Evolutionary conservation across 2,329 filamentous ascomycete species (phyloP), one percentile per base, ranked within the genome.

Genomic region (Phyllosticta citriasiana): DNA sequence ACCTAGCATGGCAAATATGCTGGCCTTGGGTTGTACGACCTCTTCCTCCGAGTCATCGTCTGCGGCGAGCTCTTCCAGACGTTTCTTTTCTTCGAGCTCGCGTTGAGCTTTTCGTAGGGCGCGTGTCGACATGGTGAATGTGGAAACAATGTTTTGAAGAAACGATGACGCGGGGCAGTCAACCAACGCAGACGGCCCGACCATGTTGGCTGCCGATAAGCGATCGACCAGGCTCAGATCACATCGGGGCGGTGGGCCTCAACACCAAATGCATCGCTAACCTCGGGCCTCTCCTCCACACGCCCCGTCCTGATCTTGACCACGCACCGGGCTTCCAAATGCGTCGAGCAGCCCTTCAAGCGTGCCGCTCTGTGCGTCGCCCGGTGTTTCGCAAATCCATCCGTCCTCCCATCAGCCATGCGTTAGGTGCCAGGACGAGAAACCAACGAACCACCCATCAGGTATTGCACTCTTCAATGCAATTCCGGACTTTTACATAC

Each of bases 271-370:
- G 60, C 35, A 7, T 24, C 53, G 55, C 52, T 58, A 54, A 50
- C 55, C 60, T 55, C 60, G n/a, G 24, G 10, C 27, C 9, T 33
- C 56, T 53, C 57, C 53, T 35, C 25, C 26, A 40, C 25, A 50
- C 50, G 24, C 27, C 55, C 2, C 27, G 10, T 25, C 26, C 56
- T 24, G 53, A 59, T 40, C 52, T 52, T 55, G 55, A 56, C 55
- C 14, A 52, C 35, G 53, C 47, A 35, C 52, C 61, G 53, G 58
- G 58, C 52, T 57, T 53, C 53, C 61, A 78, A 78, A 92, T 92
- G 88, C 87, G 87, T 84, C 87, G 86, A 77, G 87, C 83, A 75
- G 83, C 84, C 67, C 76, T 85, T 65, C 83, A 84, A 79, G 84
- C 83, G 70, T 78, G 88, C 73, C 84, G 88, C 79, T 84, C 85